phyloP scores from a whole-genome alignment of 208 protist genomes.

The Phytomonas sp. region DNA sequence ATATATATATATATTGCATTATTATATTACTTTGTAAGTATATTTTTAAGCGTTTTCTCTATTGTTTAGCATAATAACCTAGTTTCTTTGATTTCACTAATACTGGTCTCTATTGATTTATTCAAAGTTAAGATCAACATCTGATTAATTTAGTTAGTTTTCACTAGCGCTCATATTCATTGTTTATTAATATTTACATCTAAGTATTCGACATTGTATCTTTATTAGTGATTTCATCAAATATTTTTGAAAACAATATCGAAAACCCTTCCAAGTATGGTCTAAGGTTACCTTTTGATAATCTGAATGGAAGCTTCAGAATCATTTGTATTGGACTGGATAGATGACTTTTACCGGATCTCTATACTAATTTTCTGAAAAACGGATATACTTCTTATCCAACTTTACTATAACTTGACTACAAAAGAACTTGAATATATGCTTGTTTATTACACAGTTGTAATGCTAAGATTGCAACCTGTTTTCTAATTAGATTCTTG shows the following conservation, averaged over 20 bases:
- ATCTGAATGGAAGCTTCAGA: too few species aligned
- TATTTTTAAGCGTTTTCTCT: conserved; percentile 6
- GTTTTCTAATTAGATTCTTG: background rate
- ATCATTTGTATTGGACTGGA: too few species aligned
- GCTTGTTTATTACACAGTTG: background rate
- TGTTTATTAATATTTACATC: conserved; percentile 5
- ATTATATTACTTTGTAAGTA: conserved; percentile 2
- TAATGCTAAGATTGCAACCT: background rate
- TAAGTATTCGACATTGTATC: conserved; percentile 5
- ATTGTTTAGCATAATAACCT: conserved; percentile 6
- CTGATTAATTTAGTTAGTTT: conserved; percentile 3
- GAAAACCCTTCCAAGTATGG: too few species aligned
- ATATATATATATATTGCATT: background rate
- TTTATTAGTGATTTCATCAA: conserved; percentile 3
- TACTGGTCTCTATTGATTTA: background rate
- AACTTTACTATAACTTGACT: background rate
- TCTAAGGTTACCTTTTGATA: too few species aligned
- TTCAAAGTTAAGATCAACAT: conserved; percentile 4
- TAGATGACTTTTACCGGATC: background rate
- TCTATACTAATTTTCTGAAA: background rate
- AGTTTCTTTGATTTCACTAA: background rate
- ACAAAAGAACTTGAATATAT: background rate
- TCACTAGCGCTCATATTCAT: background rate
- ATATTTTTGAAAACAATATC: too few species aligned
- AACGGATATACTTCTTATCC: too few species aligned